Evolutionary conservation across 768 basidiomycete species (phyloP), one percentile per base, ranked within the genome.

Genomic region (Lactifluus hygrophoroides): DNA sequence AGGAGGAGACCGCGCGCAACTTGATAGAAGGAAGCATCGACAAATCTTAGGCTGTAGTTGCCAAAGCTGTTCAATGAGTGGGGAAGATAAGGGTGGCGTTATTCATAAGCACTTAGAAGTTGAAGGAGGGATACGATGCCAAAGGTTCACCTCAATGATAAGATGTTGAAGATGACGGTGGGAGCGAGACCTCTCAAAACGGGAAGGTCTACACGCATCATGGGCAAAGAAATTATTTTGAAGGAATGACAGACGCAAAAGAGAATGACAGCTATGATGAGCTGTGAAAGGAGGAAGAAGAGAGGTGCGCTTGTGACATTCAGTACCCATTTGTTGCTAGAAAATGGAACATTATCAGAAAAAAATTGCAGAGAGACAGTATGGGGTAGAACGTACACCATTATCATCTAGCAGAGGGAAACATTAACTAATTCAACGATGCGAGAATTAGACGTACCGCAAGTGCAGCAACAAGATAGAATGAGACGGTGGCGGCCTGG

Each of bases 1-100:
- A 98, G 83, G 28, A 98, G 83, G 60, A 98, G 79, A 10, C 94
- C 94, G 16, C 94, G 86, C 0, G 94, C 94, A 62, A 98, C 88
- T 75, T 95, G 94, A 71, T 95, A 94, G 72, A 95, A 93, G 0
- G 92, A 94, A 13, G 91, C 90, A 56, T 94, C 93, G 65, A 96
- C 94, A 67, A 88, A 91, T 83, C 93, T 90, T 58, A 94, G 79
- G 40, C 88, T 92, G 68, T 84, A 93, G 70, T 94, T 94, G 72
- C 89, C 90, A 68, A 90, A 86, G 66, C 89, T 91, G 68, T 30
- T 45, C 40, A 9, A 27, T 0, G 19, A 1, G 40, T 5, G 27
- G 34, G 16, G 49, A 66, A 43, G 21, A 35, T 19, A 13, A 23
- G 13, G 11, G 42, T 10, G 3, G 13, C n/a, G n/a, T 19, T 40